Evolutionary conservation across 2,329 filamentous ascomycete species (phyloP).

Genomic region (Botrytis sinoallii): DNA sequence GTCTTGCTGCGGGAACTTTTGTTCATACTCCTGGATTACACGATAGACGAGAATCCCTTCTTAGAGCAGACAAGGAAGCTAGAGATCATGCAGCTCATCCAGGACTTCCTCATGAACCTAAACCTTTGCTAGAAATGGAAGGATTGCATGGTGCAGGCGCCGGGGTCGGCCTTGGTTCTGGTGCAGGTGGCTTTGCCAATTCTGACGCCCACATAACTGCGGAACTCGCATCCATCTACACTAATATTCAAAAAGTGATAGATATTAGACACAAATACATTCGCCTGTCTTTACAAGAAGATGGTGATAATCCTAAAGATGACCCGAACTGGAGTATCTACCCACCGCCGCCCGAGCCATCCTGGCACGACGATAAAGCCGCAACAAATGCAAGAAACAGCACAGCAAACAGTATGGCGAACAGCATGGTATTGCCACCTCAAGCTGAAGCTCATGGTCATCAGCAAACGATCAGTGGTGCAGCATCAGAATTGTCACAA

Average conservation of each 20-base stretch:
- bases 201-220: conserved; percentile 77
- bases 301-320: conserved; percentile 85
- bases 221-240: conserved; percentile 82
- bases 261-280: conserved; percentile 90
- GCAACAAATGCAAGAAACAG: conserved; percentile 41
- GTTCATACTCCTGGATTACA: conserved; percentile 13
- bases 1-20: conserved; percentile 16
- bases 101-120: conserved; percentile 52
- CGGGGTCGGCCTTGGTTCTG: conserved; percentile 58
- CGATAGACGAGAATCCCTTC: conserved; percentile 29
- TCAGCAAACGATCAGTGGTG: conserved; percentile 9
- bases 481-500: background rate
- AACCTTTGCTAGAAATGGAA: conserved; percentile 49
- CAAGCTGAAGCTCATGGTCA: conserved; percentile 32
- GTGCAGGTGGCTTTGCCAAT: conserved; percentile 61
- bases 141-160: conserved; percentile 57
- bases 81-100: conserved; percentile 49
- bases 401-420: conserved; percentile 46
- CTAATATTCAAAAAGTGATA: conserved; percentile 85
- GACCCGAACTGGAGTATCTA: conserved; percentile 82
- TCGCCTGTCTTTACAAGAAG: conserved; percentile 74
- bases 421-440: conserved; percentile 35
- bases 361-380: conserved; percentile 63
- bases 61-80: conserved; percentile 34
- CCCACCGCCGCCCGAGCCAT: conserved; percentile 84